Evolutionary conservation across 2,329 filamentous ascomycete species (phyloP), one percentile per base, ranked within the genome.

Genomic region (Cercospora canescens): DNA sequence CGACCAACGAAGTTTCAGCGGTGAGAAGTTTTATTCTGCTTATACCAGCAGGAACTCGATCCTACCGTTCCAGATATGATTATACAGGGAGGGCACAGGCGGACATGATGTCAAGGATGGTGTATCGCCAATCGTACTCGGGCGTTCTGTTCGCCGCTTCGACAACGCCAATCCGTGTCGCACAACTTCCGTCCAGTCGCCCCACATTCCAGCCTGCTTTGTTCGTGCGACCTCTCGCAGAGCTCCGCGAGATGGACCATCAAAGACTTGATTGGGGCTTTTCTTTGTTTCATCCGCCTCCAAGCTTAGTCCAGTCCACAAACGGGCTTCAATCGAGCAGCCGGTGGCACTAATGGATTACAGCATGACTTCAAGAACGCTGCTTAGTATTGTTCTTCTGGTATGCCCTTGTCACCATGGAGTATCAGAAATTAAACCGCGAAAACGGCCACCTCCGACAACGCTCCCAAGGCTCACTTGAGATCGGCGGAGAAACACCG

Each of bases 401-500:
- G 18, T 18, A 34, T 34, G 52, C 52, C 18, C 14, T 55, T 16
- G 1, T 21, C 14, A 16, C 26, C 30, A 60, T 60, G 57, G 57
- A 39, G n/a, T 60, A 60, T 32, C 35, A 60, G 39, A 60, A 60
- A 21, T 37, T 60, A 6, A 60, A 60, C 4, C 57, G 32, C 35
- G 26, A 60, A 16, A 41, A 24, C 35, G 57, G 57, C 39, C 57
- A 60, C 28, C 57, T 60, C 24, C 26, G 57, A 12, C 57, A 60
- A 8, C 57, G 26, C 21, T 45, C 35, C 0, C 34, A 60, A 3
- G 21, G 37, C 14, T 60, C 37, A 1, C 35, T 60, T 37, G 57
- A 60, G n/a, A 45, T 41, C 21, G 39, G 39, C 18, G 39, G 24
- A 18, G 39, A 28, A 7, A 41, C 57, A 5, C 57, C 57, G 4